Percentiles rank a stretch among this genome's conserved stretches.
phyloP scores from a whole-genome alignment of 148 eudicot species.

The Oxyria digyna region DNA sequence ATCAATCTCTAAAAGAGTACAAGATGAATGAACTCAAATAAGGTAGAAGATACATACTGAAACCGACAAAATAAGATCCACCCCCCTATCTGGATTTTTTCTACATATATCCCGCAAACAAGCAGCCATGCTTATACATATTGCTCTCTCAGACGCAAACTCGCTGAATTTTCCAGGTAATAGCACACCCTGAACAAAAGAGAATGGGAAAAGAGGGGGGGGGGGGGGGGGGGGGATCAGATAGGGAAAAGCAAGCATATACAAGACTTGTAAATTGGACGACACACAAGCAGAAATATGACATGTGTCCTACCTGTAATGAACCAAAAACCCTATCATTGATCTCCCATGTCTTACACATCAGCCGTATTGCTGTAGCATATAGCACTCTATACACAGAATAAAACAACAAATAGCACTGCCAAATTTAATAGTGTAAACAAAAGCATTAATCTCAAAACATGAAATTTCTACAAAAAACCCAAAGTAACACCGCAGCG shows the following conservation, averaged over 20 bases:
- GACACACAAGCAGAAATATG: background rate
- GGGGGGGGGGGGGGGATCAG: background rate
- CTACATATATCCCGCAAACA: conserved; percentile 73
- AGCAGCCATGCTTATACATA: conserved; percentile 71
- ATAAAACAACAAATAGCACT: conserved; percentile 5
- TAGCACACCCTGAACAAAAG: conserved; percentile 43
- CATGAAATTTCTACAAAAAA: background rate
- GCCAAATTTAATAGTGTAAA: background rate
- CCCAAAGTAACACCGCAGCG: background rate
- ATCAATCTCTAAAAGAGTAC: background rate
- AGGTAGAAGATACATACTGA: conserved; percentile 45
- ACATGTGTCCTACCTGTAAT: conserved; percentile 49
- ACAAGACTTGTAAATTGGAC: background rate
- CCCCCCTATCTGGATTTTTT: conserved; percentile 87
- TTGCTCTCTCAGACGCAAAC: conserved; percentile 33
- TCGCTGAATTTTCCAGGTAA: conserved; percentile 47
- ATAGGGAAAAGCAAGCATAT: background rate
- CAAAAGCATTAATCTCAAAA: background rate
- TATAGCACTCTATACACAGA: conserved; percentile 42
- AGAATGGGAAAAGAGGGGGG: background rate
- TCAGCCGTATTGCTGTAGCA: conserved; percentile 76
- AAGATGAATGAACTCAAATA: background rate
- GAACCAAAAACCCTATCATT: conserved; percentile 77
- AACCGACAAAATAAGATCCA: conserved; percentile 83
- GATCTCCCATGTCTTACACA: conserved; percentile 91